These are phyloP conservation scores for Buddleja alternifolia DNA, from an alignment of 257 asterid genomes.

Conservation along the genomic window DNA sequence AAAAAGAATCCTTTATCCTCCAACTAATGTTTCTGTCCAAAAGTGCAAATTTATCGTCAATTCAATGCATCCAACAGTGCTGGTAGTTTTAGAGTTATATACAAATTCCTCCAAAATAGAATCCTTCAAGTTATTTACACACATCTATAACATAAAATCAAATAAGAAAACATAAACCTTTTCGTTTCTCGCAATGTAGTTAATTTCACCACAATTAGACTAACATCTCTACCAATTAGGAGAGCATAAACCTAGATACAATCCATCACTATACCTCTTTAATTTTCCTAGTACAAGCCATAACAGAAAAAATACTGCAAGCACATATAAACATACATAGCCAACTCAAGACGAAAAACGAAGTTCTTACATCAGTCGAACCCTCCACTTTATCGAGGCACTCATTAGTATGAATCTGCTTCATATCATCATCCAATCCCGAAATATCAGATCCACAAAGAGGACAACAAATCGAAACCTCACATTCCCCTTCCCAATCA, in stretches of 20 bases:
- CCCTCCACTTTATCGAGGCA: conserved; percentile 73
- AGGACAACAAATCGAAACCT: conserved; percentile 61
- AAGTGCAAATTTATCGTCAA: neutral
- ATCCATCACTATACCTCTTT: conserved; percentile 4
- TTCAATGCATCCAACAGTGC: conserved; percentile 6
- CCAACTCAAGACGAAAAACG: neutral
- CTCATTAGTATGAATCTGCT: conserved; percentile 77
- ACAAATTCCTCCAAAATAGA: neutral
- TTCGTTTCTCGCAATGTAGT: neutral
- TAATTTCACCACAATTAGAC: neutral
- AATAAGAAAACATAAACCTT: neutral
- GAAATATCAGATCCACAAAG: conserved; percentile 82
- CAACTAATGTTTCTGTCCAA: neutral
- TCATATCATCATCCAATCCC: conserved; percentile 52
- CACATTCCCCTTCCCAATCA: conserved; percentile 34
- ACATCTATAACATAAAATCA: neutral
- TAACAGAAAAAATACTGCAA: conserved; percentile 8
- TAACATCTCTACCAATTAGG: neutral
- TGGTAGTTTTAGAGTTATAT: neutral
- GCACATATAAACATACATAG: neutral
- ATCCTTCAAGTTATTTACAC: neutral
- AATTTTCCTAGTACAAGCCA: conserved; percentile 8
- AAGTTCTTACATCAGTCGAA: conserved; percentile 48
- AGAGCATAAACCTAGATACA: neutral
- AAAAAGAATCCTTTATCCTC: neutral